Percentiles rank a stretch among this genome's conserved stretches.
Conservation (phyloP, 2,329 filamentous ascomycete species). For the Fusarium virguliforme region DNA sequence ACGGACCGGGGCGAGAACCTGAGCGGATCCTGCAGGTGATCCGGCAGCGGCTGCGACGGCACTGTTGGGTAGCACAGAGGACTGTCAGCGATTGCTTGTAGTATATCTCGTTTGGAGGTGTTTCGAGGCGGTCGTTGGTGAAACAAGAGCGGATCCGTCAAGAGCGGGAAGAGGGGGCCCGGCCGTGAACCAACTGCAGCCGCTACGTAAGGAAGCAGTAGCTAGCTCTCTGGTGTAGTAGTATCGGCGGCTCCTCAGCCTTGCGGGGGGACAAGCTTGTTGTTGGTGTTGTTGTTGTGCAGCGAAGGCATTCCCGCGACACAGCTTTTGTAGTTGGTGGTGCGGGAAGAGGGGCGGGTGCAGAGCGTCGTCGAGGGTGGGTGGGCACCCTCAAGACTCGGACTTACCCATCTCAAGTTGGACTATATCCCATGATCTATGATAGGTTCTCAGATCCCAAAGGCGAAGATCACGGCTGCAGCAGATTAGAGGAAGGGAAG, state of each 20-base stretch:
- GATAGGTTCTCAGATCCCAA: conserved; percentile 35
- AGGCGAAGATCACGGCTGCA: conserved; percentile 29
- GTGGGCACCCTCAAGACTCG: conserved; percentile 40
- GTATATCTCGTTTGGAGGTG: conserved; percentile 34
- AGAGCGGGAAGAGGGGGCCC: conserved; percentile 26
- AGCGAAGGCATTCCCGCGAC: conserved; percentile 50
- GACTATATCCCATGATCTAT: conserved; percentile 55
- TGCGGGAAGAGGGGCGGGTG: conserved; percentile 46
- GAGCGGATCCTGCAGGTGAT: conserved; percentile 67
- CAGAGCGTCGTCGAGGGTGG: conserved; percentile 36
- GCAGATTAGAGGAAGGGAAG: conserved; percentile 23
- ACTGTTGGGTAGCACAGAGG: conserved; percentile 59
- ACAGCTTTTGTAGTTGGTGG: conserved; percentile 38
- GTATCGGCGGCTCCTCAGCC: conserved; percentile 5
- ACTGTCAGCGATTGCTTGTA: conserved; percentile 43
- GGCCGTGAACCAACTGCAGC: conserved; percentile 21
- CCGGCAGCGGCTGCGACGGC: conserved; percentile 73
- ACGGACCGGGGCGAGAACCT: conserved; percentile 68
- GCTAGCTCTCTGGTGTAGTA: conserved; percentile 15
- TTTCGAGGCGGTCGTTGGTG: conserved; percentile 38
- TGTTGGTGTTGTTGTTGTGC: conserved; percentile 6
- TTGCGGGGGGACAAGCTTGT: conserved; percentile 9
- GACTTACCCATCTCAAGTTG: conserved; percentile 58
- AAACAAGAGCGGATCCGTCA: conserved; percentile 39
- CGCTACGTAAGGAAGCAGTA: conserved; percentile 6